Percentiles rank a stretch among this genome's conserved stretches.
Evolutionary conservation across 768 basidiomycete species (phyloP).

Genomic region (Mycena galopus): DNA sequence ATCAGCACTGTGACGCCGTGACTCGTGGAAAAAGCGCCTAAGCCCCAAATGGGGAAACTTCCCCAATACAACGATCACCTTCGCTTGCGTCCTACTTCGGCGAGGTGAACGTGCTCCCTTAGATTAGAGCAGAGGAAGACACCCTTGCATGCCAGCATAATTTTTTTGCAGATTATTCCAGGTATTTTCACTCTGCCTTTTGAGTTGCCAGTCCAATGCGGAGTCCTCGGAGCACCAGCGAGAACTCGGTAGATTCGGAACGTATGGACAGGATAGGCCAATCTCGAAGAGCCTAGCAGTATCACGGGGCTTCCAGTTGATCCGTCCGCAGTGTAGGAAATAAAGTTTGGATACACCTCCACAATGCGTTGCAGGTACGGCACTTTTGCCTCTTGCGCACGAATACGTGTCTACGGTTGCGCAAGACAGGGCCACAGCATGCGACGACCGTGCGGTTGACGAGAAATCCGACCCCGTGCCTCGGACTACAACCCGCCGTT

Average conservation of each 20-base stretch:
- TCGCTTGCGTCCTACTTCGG: not conserved
- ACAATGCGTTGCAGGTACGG: constrained; percentile 11
- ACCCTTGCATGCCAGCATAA: not conserved
- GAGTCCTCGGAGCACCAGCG: constrained; percentile 15
- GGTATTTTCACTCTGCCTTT: not conserved
- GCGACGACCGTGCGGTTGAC: constrained; percentile 12
- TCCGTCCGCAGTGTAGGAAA: constrained; percentile 22
- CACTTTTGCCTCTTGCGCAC: not conserved
- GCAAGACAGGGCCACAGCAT: constrained; percentile 19
- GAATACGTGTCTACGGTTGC: constrained; percentile 21
- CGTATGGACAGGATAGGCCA: constrained; percentile 14
- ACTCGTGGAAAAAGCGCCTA: not conserved
- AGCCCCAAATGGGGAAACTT: not conserved
- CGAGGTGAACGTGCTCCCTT: not conserved
- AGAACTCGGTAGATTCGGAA: constrained; percentile 22
- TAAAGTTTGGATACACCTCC: not conserved
- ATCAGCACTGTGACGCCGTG: too few relatives aligned
- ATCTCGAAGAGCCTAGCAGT: constrained; percentile 26
- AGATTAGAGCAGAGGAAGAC: not conserved
- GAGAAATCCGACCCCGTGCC: not conserved
- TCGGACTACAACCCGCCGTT: constrained; percentile 8
- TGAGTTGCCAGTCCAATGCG: not conserved
- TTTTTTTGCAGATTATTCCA: constrained; percentile 2
- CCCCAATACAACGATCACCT: not conserved
- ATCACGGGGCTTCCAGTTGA: constrained; percentile 28